phyloP scores from a whole-genome alignment of 2,329 filamentous ascomycete species.

The Helicocarpus griseus region DNA sequence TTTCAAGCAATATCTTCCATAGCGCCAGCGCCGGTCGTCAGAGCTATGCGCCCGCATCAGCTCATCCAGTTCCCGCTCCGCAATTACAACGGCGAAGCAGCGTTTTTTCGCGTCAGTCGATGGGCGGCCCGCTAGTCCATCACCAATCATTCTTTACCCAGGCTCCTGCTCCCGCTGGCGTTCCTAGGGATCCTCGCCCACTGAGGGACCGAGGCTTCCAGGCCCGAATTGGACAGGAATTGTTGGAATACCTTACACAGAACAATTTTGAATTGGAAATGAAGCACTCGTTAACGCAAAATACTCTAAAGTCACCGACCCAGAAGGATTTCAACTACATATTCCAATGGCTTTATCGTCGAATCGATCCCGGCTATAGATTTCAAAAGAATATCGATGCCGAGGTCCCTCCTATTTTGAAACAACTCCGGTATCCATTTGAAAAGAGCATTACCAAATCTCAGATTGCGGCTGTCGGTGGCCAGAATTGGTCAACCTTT shows the following conservation, averaged over 20 bases:
- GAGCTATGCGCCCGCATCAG: constrained; percentile 55
- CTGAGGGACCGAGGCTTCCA: constrained; percentile 74
- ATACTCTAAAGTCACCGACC: constrained; percentile 85
- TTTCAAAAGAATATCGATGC: constrained; percentile 94
- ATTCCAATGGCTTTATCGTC: constrained; percentile 96
- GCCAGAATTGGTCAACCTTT: constrained; percentile 95
- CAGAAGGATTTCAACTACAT: constrained; percentile 98
- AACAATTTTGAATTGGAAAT: constrained; percentile 98
- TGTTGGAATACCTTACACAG: constrained; percentile 82
- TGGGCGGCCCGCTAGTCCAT: constrained; percentile 57
- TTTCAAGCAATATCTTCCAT: constrained; percentile 56
- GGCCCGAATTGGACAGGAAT: constrained; percentile 72
- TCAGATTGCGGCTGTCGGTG: constrained; percentile 86
- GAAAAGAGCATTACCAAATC: constrained; percentile 95
- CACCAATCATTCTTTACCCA: constrained; percentile 88
- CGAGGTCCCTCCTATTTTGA: constrained; percentile 84
- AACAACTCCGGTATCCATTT: constrained; percentile 89
- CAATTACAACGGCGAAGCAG: constrained; percentile 63
- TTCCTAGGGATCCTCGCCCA: constrained; percentile 77
- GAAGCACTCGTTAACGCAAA: constrained; percentile 85
- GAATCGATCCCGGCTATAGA: constrained; percentile 85
- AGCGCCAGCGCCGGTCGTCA: constrained; percentile 55
- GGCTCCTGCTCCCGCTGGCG: constrained; percentile 67
- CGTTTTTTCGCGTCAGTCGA: constrained; percentile 66
- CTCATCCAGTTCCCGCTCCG: constrained; percentile 35